These are phyloP conservation scores for Carpinus viminea DNA, from an alignment of 306 rosid genomes.

Conservation along the genomic window DNA sequence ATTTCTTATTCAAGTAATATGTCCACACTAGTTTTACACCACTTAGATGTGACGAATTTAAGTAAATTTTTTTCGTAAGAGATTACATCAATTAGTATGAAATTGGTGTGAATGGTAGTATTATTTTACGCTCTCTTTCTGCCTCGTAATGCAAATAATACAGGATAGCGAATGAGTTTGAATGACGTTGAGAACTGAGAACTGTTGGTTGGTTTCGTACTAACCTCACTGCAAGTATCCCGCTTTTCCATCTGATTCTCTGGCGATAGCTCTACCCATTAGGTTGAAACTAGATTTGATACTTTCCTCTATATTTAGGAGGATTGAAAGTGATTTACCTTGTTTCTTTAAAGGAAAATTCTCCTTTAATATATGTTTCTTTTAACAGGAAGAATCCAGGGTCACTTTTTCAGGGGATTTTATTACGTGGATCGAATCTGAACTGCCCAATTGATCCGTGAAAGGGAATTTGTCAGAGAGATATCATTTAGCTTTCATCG, in stretches of 20 bases:
- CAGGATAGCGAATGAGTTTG: no score
- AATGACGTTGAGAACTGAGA: no score
- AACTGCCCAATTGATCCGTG: constrained; percentile 6
- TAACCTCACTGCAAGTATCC: background rate
- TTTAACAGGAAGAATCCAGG: constrained; percentile 12
- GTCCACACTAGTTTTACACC: no score
- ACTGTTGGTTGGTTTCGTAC: background rate
- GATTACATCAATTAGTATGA: no score
- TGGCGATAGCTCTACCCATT: background rate
- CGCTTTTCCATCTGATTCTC: background rate
- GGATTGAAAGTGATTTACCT: background rate
- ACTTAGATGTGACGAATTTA: no score
- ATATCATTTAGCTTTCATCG: constrained; percentile 27
- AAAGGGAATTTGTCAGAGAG: constrained; percentile 22
- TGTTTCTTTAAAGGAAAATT: constrained; percentile 1
- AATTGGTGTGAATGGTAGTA: no score
- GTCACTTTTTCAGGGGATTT: constrained; percentile 28
- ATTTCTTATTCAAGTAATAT: no score
- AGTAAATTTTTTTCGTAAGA: no score
- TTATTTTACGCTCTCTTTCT: no score
- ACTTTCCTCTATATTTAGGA: background rate
- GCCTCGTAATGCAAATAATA: no score
- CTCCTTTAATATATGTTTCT: background rate
- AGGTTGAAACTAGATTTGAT: background rate
- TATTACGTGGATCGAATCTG: constrained; percentile 19